These are phyloP conservation scores for Elaeis guineensis DNA, from an alignment of 176 grass and related monocot species.

Conservation along the genomic window DNA sequence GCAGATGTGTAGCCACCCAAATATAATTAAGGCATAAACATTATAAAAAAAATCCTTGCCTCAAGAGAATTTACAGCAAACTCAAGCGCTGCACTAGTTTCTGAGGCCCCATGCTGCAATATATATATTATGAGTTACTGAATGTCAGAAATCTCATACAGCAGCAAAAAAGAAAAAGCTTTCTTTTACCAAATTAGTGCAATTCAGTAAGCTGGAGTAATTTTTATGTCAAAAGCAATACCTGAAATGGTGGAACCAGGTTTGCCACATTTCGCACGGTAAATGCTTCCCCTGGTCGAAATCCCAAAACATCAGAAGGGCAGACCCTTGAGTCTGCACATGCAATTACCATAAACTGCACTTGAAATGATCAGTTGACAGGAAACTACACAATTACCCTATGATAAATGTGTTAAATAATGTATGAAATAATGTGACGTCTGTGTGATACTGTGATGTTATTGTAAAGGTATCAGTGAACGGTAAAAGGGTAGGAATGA, in stretches of 20 bases:
- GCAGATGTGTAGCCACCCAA: neutral
- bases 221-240: slow-evolving; percentile 9
- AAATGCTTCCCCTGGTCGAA: slow-evolving; percentile 93
- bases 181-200: neutral
- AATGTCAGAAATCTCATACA: slow-evolving; percentile 6
- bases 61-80: slow-evolving; percentile 63
- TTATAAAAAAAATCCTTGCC: slow-evolving; percentile 22
- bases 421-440: no score
- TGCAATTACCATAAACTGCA: slow-evolving; percentile 92
- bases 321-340: slow-evolving; percentile 94
- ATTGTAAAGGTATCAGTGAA: neutral
- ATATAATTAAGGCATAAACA: neutral
- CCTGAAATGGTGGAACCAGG: slow-evolving; percentile 80
- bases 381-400: neutral
- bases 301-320: slow-evolving; percentile 62
- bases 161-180: neutral
- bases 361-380: slow-evolving; percentile 26
- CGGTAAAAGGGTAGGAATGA: neutral
- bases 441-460: no score
- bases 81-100: slow-evolving; percentile 89
- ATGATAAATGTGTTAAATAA: neutral
- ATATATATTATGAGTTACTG: slow-evolving; percentile 7
- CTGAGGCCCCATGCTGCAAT: slow-evolving; percentile 64
- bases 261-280: slow-evolving; percentile 91
- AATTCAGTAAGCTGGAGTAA: no score